Evolutionary conservation across 805 yeast species (phyloP).

Genomic region (Diddensiella transvaalensis): DNA sequence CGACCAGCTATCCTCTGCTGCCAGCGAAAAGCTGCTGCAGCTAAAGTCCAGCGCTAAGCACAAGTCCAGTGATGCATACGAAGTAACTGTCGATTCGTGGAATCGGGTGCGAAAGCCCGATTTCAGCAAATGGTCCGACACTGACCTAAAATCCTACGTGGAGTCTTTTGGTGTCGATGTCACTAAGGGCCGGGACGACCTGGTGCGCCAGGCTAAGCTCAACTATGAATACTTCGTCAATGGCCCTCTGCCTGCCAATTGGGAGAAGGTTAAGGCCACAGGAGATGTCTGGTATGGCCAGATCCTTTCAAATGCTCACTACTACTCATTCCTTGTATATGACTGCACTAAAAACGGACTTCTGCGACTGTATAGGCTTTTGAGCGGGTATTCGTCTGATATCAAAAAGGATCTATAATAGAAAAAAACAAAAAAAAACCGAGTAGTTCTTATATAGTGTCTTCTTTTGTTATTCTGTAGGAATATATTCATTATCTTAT

Average conservation of each 20-base stretch:
- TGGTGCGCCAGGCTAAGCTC: constrained; percentile 24
- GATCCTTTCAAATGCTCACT: not conserved
- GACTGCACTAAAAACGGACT: not conserved
- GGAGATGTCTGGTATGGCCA: constrained; percentile 1
- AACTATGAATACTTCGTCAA: constrained; percentile 21
- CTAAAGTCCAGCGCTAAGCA: constrained; percentile 44
- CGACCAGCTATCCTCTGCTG: constrained; percentile 44
- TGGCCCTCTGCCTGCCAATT: constrained; percentile 9
- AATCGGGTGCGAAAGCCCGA: constrained; percentile 38
- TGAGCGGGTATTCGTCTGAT: not conserved
- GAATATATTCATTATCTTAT: too few relatives aligned
- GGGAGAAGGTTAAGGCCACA: constrained; percentile 6
- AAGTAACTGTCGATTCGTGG: constrained; percentile 35
- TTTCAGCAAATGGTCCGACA: constrained; percentile 50
- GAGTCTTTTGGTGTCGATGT: constrained; percentile 38
- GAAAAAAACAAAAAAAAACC: too few relatives aligned
- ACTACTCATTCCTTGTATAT: not conserved
- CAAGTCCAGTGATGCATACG: constrained; percentile 44
- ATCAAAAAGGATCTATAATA: constrained; percentile 1
- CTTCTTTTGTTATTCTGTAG: too few relatives aligned
- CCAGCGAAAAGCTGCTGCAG: constrained; percentile 43
- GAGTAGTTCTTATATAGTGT: too few relatives aligned
- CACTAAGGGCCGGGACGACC: constrained; percentile 16
- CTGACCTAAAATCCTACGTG: constrained; percentile 56
- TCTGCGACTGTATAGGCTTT: not conserved